Conservation (phyloP, 1,139 yeast genomes). For the Magnusiomyces fungicola region DNA sequence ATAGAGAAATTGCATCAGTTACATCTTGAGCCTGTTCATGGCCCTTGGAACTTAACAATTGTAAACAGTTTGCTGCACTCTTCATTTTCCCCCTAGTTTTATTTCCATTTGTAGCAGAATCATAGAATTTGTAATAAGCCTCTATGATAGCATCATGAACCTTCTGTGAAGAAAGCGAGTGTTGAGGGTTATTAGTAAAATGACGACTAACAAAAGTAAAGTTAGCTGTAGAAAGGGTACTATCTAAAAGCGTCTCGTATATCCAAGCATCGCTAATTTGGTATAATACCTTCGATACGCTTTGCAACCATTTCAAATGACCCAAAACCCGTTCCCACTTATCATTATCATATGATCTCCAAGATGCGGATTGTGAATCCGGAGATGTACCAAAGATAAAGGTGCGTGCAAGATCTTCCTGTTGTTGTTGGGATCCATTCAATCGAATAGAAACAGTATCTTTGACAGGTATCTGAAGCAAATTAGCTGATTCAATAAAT, state of each 20-base stretch:
- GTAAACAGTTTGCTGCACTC: constrained; percentile 25
- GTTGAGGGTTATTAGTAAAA: constrained; percentile 5
- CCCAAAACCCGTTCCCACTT: constrained; percentile 8
- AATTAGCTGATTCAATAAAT: neutral
- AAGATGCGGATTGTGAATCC: neutral
- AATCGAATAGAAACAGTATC: constrained; percentile 12
- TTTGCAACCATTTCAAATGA: constrained; percentile 17
- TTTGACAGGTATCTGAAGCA: constrained; percentile 7
- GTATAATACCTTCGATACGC: constrained; percentile 15
- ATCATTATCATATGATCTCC: constrained; percentile 7
- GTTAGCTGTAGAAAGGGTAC: constrained; percentile 10
- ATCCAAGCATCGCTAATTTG: constrained; percentile 17
- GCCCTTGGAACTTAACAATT: constrained; percentile 13
- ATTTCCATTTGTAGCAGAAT: constrained; percentile 30
- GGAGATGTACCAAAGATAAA: constrained; percentile 6
- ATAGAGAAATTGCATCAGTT: constrained; percentile 21
- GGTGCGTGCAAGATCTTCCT: constrained; percentile 10
- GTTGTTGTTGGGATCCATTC: constrained; percentile 16
- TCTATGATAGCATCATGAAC: constrained; percentile 13
- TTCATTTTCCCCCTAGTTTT: constrained; percentile 27
- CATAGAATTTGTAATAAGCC: constrained; percentile 27
- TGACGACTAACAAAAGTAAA: constrained; percentile 21
- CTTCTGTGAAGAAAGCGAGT: neutral
- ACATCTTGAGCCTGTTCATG: constrained; percentile 6
- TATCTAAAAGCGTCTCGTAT: constrained; percentile 17